These are phyloP conservation scores for Akanthomyces uredinophilus DNA, from an alignment of 2,329 filamentous ascomycete genomes.

Conservation along the genomic window DNA sequence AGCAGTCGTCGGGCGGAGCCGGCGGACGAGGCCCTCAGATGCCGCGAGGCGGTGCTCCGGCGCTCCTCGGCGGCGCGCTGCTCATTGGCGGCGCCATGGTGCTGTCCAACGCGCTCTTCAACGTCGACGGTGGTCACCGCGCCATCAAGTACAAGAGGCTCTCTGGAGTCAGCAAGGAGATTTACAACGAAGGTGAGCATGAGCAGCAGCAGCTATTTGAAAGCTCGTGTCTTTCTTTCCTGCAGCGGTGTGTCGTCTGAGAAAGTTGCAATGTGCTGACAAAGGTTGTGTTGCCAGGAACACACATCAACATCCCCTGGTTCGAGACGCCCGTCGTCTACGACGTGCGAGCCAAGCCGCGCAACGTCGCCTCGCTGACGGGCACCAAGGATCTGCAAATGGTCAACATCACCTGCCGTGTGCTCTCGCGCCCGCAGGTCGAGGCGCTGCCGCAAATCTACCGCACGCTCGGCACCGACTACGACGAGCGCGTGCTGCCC, in stretches of 20 bases:
- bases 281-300: slow-evolving; percentile 51
- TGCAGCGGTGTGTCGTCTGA: no score
- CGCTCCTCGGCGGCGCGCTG: slow-evolving; percentile 37
- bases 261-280: slow-evolving; percentile 4
- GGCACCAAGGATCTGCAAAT: slow-evolving; percentile 99
- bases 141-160: slow-evolving; percentile 97
- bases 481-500: slow-evolving; percentile 92
- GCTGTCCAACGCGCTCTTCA: slow-evolving; percentile 60
- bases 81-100: slow-evolving; percentile 46
- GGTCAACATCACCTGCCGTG: slow-evolving; percentile 99
- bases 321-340: slow-evolving; percentile 95
- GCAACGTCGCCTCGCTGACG: slow-evolving; percentile 93
- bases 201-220: neutral
- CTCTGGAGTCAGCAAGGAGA: slow-evolving; percentile 91
- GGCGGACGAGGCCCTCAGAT: slow-evolving; percentile 39
- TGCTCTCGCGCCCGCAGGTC: slow-evolving; percentile 84
- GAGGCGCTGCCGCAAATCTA: slow-evolving; percentile 94
- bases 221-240: neutral
- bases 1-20: slow-evolving; percentile 37
- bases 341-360: slow-evolving; percentile 95
- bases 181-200: slow-evolving; percentile 80
- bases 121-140: slow-evolving; percentile 95
- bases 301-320: slow-evolving; percentile 92
- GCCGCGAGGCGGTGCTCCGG: slow-evolving; percentile 35
- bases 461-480: slow-evolving; percentile 89